phyloP scores from a whole-genome alignment of 331 rosid species.

The Acacia concinna region DNA sequence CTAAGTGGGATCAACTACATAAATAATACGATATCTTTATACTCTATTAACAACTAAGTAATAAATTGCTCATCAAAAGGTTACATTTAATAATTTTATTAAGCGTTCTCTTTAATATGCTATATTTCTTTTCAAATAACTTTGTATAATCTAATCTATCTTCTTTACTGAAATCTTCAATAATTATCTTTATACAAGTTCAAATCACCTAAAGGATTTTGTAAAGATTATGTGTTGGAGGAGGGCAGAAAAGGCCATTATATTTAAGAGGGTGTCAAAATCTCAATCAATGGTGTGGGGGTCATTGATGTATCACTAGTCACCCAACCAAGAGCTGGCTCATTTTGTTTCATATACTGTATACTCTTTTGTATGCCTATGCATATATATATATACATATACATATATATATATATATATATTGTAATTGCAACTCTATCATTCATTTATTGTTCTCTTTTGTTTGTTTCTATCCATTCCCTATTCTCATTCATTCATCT shows the following conservation, averaged over 20 bases:
- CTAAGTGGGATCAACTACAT: neutral
- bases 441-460: neutral
- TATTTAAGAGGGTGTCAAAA: neutral
- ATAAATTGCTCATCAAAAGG: too few species aligned
- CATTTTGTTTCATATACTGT: neutral
- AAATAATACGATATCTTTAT: too few species aligned
- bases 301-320: neutral
- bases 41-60: too few species aligned
- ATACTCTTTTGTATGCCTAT: neutral
- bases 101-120: neutral
- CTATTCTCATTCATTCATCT: neutral
- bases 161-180: too few species aligned
- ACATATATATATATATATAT: too few species aligned
- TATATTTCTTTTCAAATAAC: too few species aligned
- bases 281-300: neutral
- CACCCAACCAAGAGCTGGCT: neutral
- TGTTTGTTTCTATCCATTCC: neutral
- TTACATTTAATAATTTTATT: too few species aligned
- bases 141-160: too few species aligned
- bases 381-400: too few species aligned
- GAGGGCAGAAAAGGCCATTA: neutral
- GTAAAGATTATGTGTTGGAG: neutral
- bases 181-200: too few species aligned
- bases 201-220: too few species aligned
- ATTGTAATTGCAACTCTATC: neutral